phyloP scores from a whole-genome alignment of 805 yeast species.

The Lachancea mirantina region DNA sequence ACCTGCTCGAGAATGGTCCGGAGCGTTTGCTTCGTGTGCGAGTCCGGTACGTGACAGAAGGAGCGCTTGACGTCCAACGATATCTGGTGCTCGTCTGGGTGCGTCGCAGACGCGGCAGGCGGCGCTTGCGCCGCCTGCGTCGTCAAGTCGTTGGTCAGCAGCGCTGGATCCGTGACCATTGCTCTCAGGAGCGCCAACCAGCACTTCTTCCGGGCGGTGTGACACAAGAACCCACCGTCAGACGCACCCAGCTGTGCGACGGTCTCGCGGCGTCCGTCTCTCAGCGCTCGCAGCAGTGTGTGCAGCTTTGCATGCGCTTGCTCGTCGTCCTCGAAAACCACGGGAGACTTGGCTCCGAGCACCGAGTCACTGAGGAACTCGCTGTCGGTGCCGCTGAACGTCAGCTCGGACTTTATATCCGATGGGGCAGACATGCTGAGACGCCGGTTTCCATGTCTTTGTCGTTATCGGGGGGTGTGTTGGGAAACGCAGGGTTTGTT shows the following conservation, averaged over 20 bases:
- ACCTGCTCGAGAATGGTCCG: conserved; percentile 28
- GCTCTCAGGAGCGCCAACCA: conserved; percentile 28
- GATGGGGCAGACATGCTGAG: too few species aligned
- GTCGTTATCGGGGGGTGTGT: too few species aligned
- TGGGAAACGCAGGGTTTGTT: too few species aligned
- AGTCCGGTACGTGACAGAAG: conserved; percentile 34
- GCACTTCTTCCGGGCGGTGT: conserved; percentile 13
- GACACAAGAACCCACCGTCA: conserved; percentile 22
- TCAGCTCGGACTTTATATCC: too few species aligned
- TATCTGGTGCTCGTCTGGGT: conserved; percentile 74
- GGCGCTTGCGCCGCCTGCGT: not conserved
- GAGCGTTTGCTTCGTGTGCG: conserved; percentile 17
- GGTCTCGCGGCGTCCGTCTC: conserved; percentile 11
- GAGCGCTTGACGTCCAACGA: conserved; percentile 70
- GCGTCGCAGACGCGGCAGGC: conserved; percentile 24
- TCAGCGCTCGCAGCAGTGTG: conserved; percentile 8
- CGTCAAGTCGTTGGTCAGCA: not conserved
- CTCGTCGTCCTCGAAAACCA: conserved; percentile 6
- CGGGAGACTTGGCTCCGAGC: conserved; percentile 6
- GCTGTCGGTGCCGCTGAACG: conserved; percentile 5
- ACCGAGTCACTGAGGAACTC: conserved; percentile 8
- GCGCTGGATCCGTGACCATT: conserved; percentile 2
- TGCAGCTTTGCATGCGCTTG: conserved; percentile 4
- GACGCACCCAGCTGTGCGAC: conserved; percentile 18
- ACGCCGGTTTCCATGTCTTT: too few species aligned